Percentiles rank a stretch among this genome's conserved stretches.
Evolutionary conservation across 768 basidiomycete genomes (phyloP).

Genomic region (Suillus hirtellus): DNA sequence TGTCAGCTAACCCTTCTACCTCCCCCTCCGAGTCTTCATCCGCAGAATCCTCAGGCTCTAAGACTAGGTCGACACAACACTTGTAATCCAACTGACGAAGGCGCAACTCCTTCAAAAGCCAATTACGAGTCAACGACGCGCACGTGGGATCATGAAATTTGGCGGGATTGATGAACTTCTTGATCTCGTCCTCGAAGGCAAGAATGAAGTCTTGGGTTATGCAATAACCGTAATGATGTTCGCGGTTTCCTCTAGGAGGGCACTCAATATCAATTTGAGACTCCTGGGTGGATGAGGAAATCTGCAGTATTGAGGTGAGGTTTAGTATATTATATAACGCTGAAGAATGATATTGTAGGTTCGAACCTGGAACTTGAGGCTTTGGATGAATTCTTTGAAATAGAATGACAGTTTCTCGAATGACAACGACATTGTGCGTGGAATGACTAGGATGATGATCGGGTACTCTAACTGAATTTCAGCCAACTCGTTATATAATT

Average conservation of each 20-base stretch:
- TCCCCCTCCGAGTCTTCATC: background rate
- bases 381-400: background rate
- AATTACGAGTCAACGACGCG: constrained; percentile 3
- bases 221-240: background rate
- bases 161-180: background rate
- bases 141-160: background rate
- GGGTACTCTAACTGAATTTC: background rate
- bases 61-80: background rate
- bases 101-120: background rate
- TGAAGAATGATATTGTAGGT: background rate
- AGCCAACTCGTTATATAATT: background rate
- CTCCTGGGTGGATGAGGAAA: background rate
- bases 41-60: background rate
- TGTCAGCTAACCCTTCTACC: background rate
- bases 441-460: background rate
- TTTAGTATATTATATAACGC: background rate
- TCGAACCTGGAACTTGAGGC: background rate
- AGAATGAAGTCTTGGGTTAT: background rate
- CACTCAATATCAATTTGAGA: background rate
- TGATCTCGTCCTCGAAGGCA: constrained; percentile 1
- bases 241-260: background rate
- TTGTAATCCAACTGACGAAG: constrained; percentile 2
- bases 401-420: background rate
- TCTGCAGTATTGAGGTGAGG: background rate
- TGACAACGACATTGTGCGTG: background rate